Percentiles rank a stretch among this genome's conserved stretches.
Evolutionary conservation across 768 basidiomycete species (phyloP).

Genomic region (Chalciporus chontae): DNA sequence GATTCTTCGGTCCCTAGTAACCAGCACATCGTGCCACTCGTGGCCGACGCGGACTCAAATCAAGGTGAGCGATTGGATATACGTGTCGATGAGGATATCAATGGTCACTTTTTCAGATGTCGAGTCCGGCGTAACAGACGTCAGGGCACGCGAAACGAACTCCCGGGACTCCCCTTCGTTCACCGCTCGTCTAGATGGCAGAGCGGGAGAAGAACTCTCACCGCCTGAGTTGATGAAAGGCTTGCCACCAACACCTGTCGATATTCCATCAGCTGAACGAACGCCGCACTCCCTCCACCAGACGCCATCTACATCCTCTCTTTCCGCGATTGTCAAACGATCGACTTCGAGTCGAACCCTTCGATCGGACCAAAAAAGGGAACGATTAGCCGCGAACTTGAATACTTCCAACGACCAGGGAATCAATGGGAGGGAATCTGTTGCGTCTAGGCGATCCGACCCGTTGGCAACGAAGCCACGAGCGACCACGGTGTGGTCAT

Average conservation of each 20-base stretch:
- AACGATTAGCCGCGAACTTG: not conserved
- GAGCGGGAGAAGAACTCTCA: not conserved
- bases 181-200: not conserved
- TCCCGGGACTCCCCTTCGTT: not conserved
- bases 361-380: not conserved
- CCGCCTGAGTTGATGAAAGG: not conserved
- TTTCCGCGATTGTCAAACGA: too few relatives aligned
- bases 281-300: too few relatives aligned
- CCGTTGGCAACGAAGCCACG: not conserved
- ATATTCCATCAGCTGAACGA: too few relatives aligned
- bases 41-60: not conserved
- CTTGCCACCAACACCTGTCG: not conserved
- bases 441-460: not conserved
- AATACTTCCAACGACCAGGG: not conserved
- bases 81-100: not conserved
- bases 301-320: too few relatives aligned
- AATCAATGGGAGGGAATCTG: not conserved
- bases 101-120: not conserved
- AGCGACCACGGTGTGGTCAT: conserved; percentile 10
- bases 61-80: not conserved
- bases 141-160: not conserved
- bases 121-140: not conserved
- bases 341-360: not conserved
- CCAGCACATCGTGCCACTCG: not conserved
- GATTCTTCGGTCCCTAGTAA: not conserved